phyloP scores from a whole-genome alignment of 2,329 filamentous ascomycete species.

The Cladosporium colombiae region DNA sequence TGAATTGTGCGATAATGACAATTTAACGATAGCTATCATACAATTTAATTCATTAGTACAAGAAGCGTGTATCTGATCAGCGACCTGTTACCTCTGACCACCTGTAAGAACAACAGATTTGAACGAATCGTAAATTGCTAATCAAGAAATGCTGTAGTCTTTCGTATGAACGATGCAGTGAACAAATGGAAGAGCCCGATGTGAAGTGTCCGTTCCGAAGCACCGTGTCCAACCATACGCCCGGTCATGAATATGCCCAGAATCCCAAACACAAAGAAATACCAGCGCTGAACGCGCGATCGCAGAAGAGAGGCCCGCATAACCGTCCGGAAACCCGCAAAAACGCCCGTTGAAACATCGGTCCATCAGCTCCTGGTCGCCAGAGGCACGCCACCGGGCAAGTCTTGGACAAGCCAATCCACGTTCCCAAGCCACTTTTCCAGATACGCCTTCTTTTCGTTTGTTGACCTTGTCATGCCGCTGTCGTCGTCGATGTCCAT shows the following conservation, averaged over 20 bases:
- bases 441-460: constrained; percentile 69
- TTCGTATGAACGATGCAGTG: background rate
- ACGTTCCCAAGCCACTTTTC: constrained; percentile 17
- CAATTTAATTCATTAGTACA: background rate
- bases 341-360: background rate
- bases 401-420: constrained; percentile 16
- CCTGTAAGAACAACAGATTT: background rate
- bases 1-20: background rate
- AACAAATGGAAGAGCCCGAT: background rate
- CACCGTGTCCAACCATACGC: background rate
- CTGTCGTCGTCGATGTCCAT: constrained; percentile 40
- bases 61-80: background rate
- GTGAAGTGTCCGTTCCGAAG: background rate
- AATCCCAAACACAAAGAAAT: constrained; percentile 1
- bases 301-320: background rate
- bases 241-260: background rate
- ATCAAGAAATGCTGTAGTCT: constrained; percentile 10
- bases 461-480: constrained; percentile 62
- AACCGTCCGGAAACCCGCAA: background rate
- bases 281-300: constrained; percentile 7
- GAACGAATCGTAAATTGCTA: background rate
- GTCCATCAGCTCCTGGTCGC: background rate
- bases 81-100: background rate
- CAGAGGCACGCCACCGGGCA: constrained; percentile 11
- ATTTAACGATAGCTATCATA: background rate